phyloP scores from a whole-genome alignment of 495 filamentous ascomycete species.

The Hyphodiscus hymeniophilus region DNA sequence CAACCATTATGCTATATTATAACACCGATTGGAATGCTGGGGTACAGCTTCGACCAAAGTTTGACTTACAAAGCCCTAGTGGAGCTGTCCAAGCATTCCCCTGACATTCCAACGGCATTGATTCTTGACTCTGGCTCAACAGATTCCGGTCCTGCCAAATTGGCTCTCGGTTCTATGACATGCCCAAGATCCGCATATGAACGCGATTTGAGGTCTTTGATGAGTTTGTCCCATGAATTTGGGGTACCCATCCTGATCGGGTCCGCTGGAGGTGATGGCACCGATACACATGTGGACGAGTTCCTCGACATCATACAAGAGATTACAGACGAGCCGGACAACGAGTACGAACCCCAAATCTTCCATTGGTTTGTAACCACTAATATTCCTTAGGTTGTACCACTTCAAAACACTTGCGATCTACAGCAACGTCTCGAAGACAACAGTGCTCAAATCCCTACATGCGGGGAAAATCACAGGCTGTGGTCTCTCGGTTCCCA shows the following conservation, averaged over 20 bases:
- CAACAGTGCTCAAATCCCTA: background rate
- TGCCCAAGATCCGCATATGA: slow-evolving; percentile 27
- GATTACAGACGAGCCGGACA: background rate
- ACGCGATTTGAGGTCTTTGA: slow-evolving; percentile 22
- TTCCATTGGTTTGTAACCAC: background rate
- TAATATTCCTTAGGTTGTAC: slow-evolving; percentile 11
- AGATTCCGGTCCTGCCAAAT: slow-evolving; percentile 36
- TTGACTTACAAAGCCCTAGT: slow-evolving; percentile 13
- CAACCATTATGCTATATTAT: slow-evolving; percentile 15
- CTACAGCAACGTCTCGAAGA: background rate
- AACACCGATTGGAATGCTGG: slow-evolving; percentile 40
- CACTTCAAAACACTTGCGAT: slow-evolving; percentile 9
- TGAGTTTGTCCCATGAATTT: slow-evolving; percentile 10
- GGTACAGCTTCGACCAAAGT: slow-evolving; percentile 34
- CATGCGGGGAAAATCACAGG: background rate
- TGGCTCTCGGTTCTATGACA: slow-evolving; percentile 31
- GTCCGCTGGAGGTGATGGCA: slow-evolving; percentile 41
- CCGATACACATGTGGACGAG: slow-evolving; percentile 33
- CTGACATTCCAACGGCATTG: slow-evolving; percentile 31
- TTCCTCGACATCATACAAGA: slow-evolving; percentile 24
- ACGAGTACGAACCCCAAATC: background rate
- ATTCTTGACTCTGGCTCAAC: slow-evolving; percentile 44
- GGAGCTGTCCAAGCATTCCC: slow-evolving; percentile 16
- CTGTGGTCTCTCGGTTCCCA: slow-evolving; percentile 23
- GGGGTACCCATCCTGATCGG: slow-evolving; percentile 32